Percentiles rank a stretch among this genome's conserved stretches.
These are phyloP conservation scores for Populus davidiana DNA, from an alignment of 345 rosid genomes.

Conservation along the genomic window DNA sequence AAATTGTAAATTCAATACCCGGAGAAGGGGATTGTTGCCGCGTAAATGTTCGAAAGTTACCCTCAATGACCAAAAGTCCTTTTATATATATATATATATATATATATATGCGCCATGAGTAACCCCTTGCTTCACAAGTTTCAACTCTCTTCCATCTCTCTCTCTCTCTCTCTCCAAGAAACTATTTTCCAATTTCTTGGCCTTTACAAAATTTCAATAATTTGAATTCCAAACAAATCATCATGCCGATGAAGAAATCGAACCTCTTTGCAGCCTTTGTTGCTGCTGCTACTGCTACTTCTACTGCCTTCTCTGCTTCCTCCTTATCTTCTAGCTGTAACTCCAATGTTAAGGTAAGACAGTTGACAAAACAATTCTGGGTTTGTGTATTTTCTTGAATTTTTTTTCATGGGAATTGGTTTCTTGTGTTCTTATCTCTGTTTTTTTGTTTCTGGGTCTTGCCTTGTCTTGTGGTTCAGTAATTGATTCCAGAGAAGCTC, in stretches of 20 bases:
- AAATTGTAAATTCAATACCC: background rate
- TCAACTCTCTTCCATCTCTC: no score
- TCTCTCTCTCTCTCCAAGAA: background rate
- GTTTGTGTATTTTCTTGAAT: background rate
- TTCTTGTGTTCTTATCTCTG: background rate
- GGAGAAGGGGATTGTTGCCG: conserved; percentile 27
- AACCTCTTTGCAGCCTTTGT: conserved; percentile 53
- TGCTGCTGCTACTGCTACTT: conserved; percentile 37
- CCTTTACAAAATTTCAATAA: conserved; percentile 2
- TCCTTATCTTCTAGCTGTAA: conserved; percentile 15
- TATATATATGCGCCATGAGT: no score
- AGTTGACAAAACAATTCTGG: background rate
- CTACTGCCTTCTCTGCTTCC: conserved; percentile 46
- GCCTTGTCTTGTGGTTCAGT: no score
- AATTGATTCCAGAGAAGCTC: background rate
- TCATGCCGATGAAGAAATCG: conserved; percentile 52
- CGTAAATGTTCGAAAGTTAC: conserved; percentile 26
- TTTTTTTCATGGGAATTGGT: background rate
- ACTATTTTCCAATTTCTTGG: background rate
- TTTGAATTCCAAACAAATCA: background rate
- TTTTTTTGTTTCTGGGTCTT: background rate
- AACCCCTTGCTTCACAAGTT: no score
- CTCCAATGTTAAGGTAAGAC: conserved; percentile 45
- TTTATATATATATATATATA: no score
- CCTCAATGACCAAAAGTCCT: background rate